Evolutionary conservation across 139 green algal species (phyloP).

Genomic region (Tetradesmus lagerheimii): DNA sequence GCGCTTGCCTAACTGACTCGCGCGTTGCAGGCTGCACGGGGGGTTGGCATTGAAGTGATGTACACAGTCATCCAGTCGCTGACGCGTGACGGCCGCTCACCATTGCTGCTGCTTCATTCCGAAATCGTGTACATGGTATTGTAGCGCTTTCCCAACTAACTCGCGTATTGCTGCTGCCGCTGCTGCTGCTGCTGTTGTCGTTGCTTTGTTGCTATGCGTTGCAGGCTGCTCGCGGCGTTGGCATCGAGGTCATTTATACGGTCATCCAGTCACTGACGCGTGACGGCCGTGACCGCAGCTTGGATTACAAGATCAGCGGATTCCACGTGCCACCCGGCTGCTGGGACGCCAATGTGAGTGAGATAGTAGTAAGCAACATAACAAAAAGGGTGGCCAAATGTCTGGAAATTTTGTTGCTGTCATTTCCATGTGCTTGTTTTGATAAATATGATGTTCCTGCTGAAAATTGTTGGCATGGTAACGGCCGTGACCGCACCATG

Average conservation of each 20-base stretch:
- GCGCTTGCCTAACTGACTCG: too few species aligned
- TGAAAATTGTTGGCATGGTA: too few species aligned
- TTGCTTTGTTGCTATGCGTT: neutral
- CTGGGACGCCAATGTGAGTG: conserved; percentile 65
- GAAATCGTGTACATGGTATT: conserved; percentile 62
- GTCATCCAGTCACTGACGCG: conserved; percentile 58
- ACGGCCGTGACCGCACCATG: too few species aligned
- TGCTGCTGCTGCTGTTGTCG: neutral
- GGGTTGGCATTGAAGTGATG: conserved; percentile 68
- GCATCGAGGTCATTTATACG: conserved; percentile 77
- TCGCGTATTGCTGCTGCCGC: neutral
- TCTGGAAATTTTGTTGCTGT: too few species aligned
- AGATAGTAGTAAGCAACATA: too few species aligned
- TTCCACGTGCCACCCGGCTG: conserved; percentile 81
- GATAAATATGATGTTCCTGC: too few species aligned
- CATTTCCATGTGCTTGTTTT: too few species aligned
- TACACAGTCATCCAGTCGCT: conserved; percentile 70
- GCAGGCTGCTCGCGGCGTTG: conserved; percentile 36
- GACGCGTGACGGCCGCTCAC: conserved; percentile 54
- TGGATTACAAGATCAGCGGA: conserved; percentile 83
- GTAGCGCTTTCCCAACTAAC: too few species aligned
- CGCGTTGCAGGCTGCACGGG: conserved; percentile 33
- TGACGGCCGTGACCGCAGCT: conserved; percentile 72
- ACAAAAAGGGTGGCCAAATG: too few species aligned
- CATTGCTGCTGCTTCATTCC: neutral